Conservation (phyloP, 345 rosid genomes). For the Gossypium sturtianum region DNA sequence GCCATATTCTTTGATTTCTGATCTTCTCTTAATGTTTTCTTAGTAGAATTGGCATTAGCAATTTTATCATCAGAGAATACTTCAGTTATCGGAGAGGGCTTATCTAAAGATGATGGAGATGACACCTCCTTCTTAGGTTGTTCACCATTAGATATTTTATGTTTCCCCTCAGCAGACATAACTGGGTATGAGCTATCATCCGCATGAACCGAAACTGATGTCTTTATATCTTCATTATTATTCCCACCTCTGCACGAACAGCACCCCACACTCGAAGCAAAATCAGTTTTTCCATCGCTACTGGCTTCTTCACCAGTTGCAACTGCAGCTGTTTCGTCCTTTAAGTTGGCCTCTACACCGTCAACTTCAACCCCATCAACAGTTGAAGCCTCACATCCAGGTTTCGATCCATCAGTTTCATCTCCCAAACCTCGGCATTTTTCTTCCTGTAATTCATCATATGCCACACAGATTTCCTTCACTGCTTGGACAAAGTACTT, state of each 20-base stretch:
- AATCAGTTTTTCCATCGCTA: slow-evolving; percentile 29
- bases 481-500: slow-evolving; percentile 80
- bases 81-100: slow-evolving; percentile 26
- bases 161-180: slow-evolving; percentile 35
- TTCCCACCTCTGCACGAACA: slow-evolving; percentile 32
- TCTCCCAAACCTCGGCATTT: slow-evolving; percentile 37
- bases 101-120: slow-evolving; percentile 23
- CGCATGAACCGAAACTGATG: slow-evolving; percentile 28
- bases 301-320: slow-evolving; percentile 30
- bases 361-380: slow-evolving; percentile 39
- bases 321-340: slow-evolving; percentile 23
- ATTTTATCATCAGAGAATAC: slow-evolving; percentile 35
- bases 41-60: slow-evolving; percentile 21
- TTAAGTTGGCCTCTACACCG: slow-evolving; percentile 36
- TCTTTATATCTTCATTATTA: slow-evolving; percentile 45
- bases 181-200: slow-evolving; percentile 30
- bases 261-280: slow-evolving; percentile 31
- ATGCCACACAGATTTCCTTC: slow-evolving; percentile 72
- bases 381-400: slow-evolving; percentile 34
- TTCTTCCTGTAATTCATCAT: slow-evolving; percentile 56
- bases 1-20: slow-evolving; percentile 31
- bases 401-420: slow-evolving; percentile 34
- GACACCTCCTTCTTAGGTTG: slow-evolving; percentile 30
- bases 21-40: slow-evolving; percentile 35
- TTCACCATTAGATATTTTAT: slow-evolving; percentile 29